phyloP scores from a whole-genome alignment of 192 early-diverging fungal genomes.

The Umbelopsis isabellina region DNA sequence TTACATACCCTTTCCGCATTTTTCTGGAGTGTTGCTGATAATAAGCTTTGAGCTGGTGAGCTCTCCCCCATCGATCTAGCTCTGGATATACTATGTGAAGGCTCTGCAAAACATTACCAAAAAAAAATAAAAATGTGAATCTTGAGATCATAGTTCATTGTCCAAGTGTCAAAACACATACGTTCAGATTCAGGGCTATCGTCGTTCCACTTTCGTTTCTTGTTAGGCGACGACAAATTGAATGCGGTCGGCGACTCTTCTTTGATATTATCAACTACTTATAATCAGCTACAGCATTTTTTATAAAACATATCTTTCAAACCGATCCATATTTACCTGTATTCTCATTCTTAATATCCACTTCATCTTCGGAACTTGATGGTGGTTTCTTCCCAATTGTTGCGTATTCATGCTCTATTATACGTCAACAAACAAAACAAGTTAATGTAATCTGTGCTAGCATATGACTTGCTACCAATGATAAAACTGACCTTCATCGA shows the following conservation, averaged over 20 bases:
- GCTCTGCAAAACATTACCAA: no score
- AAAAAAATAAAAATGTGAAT: neutral
- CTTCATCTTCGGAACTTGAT: constrained; percentile 13
- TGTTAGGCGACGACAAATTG: constrained; percentile 1
- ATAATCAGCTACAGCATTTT: no score
- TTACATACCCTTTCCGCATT: constrained; percentile 16
- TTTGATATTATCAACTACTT: constrained; percentile 2
- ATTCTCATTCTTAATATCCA: neutral
- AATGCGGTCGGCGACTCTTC: neutral
- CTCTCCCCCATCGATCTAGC: neutral
- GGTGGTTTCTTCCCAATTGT: neutral
- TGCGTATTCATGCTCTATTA: neutral
- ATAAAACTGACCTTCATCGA: constrained; percentile 1
- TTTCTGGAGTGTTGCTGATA: constrained; percentile 6
- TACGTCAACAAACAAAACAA: no score
- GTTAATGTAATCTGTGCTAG: no score
- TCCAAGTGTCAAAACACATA: neutral
- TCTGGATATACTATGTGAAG: neutral
- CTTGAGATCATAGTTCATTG: neutral
- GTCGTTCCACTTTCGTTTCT: constrained; percentile 15
- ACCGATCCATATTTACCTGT: neutral
- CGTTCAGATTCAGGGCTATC: neutral
- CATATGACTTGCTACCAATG: no score
- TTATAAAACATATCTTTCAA: neutral
- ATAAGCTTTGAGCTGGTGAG: constrained; percentile 4